Evolutionary conservation across 352 stramenopile species (phyloP), one percentile per base, ranked within the genome.

Genomic region (Phytophthora niederhauseri): DNA sequence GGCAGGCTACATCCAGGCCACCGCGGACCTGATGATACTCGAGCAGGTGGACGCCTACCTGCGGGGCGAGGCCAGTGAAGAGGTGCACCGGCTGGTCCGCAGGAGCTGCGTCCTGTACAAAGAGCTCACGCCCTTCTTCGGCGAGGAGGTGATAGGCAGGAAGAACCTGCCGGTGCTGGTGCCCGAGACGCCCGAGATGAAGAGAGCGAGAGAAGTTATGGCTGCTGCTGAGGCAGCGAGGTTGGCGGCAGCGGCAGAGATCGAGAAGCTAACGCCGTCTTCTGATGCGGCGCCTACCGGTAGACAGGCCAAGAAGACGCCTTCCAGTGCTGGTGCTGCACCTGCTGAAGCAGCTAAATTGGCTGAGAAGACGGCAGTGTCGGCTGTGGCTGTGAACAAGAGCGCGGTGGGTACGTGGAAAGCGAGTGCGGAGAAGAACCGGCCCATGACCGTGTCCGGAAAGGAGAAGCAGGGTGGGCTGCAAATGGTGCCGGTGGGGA

Each of bases 41-140:
- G 53, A 63, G 7, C 36, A 75, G 56, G 7, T 64, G 48, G 57
- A 80, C 12, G 64, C 73, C 6, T 79, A 81, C 36, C 36, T 65
- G 20, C 57, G 49, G 20, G 72, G 54, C 24, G 46, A 65, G 14
- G 50, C 62, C 31, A 52, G 50, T 57, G 19, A 36, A 26, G 45
- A 80, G 5, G 54, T 73, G 15, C 38, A 60, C 22, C 17, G 28
- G 26, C 51, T 68, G 15, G 70, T 78, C 54, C 43, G 61, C 14
- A 57, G 58, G 20, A 36, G 80, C 11, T 83, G 69, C 59, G 64
- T 63, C 20, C 51, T 72, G 26, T 85, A 81, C 61, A 66, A 57
- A 45, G 49, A 76, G 38, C 62, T 85, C 6, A 11, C 36, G 51
- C 67, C 66, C 0, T 52, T 77, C 11, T 77, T 77, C 57, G 70